Evolutionary conservation across 768 basidiomycete genomes (phyloP).

Genomic region (Boletus fagicola): DNA sequence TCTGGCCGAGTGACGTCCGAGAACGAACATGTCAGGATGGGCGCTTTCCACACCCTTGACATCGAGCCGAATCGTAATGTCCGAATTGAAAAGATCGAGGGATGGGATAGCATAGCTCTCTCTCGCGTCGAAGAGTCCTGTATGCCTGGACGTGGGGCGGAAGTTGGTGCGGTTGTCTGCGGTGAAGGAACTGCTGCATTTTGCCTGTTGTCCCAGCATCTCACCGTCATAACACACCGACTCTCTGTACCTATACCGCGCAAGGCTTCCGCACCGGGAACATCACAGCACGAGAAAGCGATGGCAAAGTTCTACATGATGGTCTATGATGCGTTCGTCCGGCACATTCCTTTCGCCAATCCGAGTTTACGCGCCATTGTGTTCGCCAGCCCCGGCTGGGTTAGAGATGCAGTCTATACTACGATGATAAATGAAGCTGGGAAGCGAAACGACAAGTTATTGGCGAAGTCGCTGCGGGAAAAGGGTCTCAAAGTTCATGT

Average conservation of each 20-base stretch:
- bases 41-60: slow-evolving; percentile 93
- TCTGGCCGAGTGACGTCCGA: slow-evolving; percentile 83
- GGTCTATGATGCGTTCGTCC: slow-evolving; percentile 80
- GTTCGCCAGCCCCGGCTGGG: slow-evolving; percentile 96
- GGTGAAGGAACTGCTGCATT: slow-evolving; percentile 95
- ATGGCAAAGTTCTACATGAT: slow-evolving; percentile 79
- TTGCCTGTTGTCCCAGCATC: slow-evolving; percentile 93
- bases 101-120: slow-evolving; percentile 91
- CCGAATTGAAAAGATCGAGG: slow-evolving; percentile 79
- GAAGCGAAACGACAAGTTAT: slow-evolving; percentile 73
- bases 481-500: slow-evolving; percentile 92
- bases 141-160: slow-evolving; percentile 91
- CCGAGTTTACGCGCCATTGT: slow-evolving; percentile 82
- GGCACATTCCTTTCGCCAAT: slow-evolving; percentile 84
- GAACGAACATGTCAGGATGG: slow-evolving; percentile 86
- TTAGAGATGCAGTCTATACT: slow-evolving; percentile 83
- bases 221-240: slow-evolving; percentile 90
- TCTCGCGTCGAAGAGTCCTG: slow-evolving; percentile 84
- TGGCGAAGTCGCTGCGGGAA: slow-evolving; percentile 72
- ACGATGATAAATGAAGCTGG: slow-evolving; percentile 81
- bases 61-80: slow-evolving; percentile 90
- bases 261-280: slow-evolving; percentile 79
- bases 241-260: slow-evolving; percentile 88
- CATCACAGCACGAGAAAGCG: slow-evolving; percentile 91
- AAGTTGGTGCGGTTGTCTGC: slow-evolving; percentile 93